phyloP scores from a whole-genome alignment of 176 grass and related monocot species.

The Tuctoria greenei region DNA sequence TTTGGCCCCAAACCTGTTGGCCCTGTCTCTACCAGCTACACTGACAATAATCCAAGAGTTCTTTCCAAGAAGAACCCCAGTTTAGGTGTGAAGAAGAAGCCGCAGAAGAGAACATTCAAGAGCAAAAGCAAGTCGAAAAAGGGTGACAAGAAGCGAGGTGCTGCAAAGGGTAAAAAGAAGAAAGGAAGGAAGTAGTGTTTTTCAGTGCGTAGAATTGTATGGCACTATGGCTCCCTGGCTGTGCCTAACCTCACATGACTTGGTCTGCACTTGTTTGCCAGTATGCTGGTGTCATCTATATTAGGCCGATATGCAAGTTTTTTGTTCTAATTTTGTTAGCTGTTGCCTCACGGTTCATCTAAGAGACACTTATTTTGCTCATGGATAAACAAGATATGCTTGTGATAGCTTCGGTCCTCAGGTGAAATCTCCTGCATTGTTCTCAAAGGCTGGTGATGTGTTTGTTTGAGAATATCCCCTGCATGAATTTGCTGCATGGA shows the following conservation, averaged over 20 bases:
- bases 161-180: slow-evolving; percentile 43
- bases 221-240: slow-evolving; percentile 2
- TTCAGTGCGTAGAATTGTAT: slow-evolving; percentile 18
- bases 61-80: slow-evolving; percentile 47
- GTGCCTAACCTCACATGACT: neutral
- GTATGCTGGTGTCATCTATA: neutral
- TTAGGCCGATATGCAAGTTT: neutral
- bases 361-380: neutral
- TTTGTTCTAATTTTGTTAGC: neutral
- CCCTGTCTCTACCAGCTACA: slow-evolving; percentile 1
- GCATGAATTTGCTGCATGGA: neutral
- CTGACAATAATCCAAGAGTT: slow-evolving; percentile 39
- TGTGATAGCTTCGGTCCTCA: neutral
- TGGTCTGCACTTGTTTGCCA: neutral
- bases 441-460: neutral
- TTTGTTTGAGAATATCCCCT: neutral
- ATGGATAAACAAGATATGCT: neutral
- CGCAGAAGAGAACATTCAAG: slow-evolving; percentile 54
- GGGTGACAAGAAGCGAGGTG: slow-evolving; percentile 42
- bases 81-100: slow-evolving; percentile 67
- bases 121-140: slow-evolving; percentile 57
- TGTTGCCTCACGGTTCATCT: neutral
- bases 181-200: slow-evolving; percentile 53
- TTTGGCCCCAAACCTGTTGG: slow-evolving; percentile 15
- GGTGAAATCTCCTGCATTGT: neutral